phyloP scores from a whole-genome alignment of 2,329 filamentous ascomycete genomes.

The Fusarium abutilonis region DNA sequence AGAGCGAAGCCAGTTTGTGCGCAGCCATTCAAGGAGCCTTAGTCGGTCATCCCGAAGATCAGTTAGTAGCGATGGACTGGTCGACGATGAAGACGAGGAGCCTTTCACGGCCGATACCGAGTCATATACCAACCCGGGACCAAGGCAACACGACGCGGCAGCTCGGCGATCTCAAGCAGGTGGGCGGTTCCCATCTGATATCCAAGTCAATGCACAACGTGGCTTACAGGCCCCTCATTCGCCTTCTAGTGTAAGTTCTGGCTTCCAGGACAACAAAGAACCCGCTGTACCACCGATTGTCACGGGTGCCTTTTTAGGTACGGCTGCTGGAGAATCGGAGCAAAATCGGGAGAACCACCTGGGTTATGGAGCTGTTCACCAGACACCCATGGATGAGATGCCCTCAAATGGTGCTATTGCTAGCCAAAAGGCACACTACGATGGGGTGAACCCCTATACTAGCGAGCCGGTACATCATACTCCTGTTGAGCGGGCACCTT shows the following conservation, averaged over 20 bases:
- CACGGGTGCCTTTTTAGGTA: conserved; percentile 61
- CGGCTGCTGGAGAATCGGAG: conserved; percentile 43
- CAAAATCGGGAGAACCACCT: conserved; percentile 49
- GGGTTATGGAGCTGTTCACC: conserved; percentile 59
- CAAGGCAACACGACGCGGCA: conserved; percentile 60
- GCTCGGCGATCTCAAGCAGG: conserved; percentile 84
- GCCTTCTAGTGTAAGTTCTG: conserved; percentile 84
- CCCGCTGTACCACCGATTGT: conserved; percentile 69
- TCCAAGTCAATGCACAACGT: conserved; percentile 81
- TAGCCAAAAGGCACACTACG: conserved; percentile 60
- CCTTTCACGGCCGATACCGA: conserved; percentile 66
- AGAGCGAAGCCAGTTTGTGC: conserved; percentile 87
- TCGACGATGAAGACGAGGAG: conserved; percentile 77
- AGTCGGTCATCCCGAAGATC: conserved; percentile 73
- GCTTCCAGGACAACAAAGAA: conserved; percentile 61
- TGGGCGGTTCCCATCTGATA: conserved; percentile 95
- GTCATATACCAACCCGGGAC: conserved; percentile 56
- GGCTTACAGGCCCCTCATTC: conserved; percentile 83
- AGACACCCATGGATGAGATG: conserved; percentile 58
- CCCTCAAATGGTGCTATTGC: conserved; percentile 62
- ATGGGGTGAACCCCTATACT: conserved; percentile 68
- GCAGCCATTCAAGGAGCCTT: conserved; percentile 79
- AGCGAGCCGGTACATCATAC: conserved; percentile 53
- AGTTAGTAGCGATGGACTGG: conserved; percentile 78
- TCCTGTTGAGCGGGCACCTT: conserved; percentile 13